Evolutionary conservation across 139 green algal genomes (phyloP).

Genomic region (Pleodorina starrii): DNA sequence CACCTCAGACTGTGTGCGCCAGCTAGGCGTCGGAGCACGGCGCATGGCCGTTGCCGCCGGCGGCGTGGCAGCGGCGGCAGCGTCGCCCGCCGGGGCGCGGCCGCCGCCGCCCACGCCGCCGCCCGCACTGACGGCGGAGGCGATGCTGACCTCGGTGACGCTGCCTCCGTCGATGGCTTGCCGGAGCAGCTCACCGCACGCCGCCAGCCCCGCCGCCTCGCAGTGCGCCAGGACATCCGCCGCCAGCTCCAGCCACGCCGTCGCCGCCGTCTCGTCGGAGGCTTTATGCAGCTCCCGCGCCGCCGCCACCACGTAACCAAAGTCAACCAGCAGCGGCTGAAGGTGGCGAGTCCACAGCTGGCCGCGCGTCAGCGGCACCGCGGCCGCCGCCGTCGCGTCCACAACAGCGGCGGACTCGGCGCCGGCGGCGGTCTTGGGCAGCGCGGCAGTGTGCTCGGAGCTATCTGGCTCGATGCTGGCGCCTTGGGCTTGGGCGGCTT

Average conservation of each 20-base stretch:
- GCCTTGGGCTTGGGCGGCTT: no score
- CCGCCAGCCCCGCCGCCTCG: constrained; percentile 15
- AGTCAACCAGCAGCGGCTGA: constrained; percentile 22
- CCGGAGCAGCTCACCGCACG: not conserved
- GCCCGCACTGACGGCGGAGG: not conserved
- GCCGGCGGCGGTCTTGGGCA: no score
- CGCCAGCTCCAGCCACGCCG: not conserved
- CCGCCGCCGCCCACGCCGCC: not conserved
- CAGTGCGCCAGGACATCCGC: constrained; percentile 18
- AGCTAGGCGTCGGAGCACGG: no score
- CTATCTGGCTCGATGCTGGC: no score
- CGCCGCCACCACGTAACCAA: constrained; percentile 9
- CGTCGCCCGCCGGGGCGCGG: no score
- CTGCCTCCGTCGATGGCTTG: not conserved
- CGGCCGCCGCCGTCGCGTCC: not conserved
- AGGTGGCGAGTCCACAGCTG: not conserved
- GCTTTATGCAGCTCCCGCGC: not conserved
- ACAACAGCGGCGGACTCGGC: no score
- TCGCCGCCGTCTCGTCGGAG: not conserved
- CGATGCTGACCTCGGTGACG: no score
- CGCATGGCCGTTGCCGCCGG: no score
- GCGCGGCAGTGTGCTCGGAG: no score
- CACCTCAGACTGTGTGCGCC: no score
- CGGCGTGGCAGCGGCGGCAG: no score
- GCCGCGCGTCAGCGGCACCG: not conserved